Conservation (phyloP, 2,329 filamentous ascomycete species). For the Aspergillus sp. region DNA sequence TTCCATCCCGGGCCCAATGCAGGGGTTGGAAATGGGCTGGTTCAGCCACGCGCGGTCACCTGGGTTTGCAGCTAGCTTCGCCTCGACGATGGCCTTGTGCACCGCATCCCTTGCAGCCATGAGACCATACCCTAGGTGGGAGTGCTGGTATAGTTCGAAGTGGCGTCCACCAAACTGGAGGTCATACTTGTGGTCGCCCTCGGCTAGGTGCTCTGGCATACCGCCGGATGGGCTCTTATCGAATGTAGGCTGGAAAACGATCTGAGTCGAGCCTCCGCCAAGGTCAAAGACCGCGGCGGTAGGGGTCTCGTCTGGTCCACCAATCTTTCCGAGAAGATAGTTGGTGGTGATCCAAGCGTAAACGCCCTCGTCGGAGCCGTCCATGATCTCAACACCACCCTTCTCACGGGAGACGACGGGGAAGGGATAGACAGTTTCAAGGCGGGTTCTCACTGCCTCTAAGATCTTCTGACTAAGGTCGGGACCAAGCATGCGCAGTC, state of each 20-base stretch:
- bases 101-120: slow-evolving; percentile 92
- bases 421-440: slow-evolving; percentile 92
- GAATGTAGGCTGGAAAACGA: slow-evolving; percentile 97
- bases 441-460: slow-evolving; percentile 74
- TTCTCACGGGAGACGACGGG: slow-evolving; percentile 84
- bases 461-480: slow-evolving; percentile 83
- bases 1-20: slow-evolving; percentile 77
- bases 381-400: slow-evolving; percentile 93
- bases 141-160: slow-evolving; percentile 96
- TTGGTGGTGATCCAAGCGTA: slow-evolving; percentile 99
- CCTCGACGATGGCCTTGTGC: slow-evolving; percentile 72
- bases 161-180: slow-evolving; percentile 86
- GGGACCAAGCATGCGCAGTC: slow-evolving; percentile 79
- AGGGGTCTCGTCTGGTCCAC: slow-evolving; percentile 81
- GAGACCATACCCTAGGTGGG: slow-evolving; percentile 91
- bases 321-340: slow-evolving; percentile 97
- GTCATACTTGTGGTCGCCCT: slow-evolving; percentile 94
- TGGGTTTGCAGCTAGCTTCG: slow-evolving; percentile 64
- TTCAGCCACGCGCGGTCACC: slow-evolving; percentile 66
- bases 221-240: slow-evolving; percentile 69
- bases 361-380: slow-evolving; percentile 93
- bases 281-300: slow-evolving; percentile 96
- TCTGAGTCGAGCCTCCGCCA: slow-evolving; percentile 94
- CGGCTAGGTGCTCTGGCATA: slow-evolving; percentile 79
- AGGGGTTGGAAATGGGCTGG: slow-evolving; percentile 76